Evolutionary conservation across 1,139 yeast genomes (phyloP), one percentile per base, ranked within the genome.

Genomic region (Yamadazyma dushanensis): DNA sequence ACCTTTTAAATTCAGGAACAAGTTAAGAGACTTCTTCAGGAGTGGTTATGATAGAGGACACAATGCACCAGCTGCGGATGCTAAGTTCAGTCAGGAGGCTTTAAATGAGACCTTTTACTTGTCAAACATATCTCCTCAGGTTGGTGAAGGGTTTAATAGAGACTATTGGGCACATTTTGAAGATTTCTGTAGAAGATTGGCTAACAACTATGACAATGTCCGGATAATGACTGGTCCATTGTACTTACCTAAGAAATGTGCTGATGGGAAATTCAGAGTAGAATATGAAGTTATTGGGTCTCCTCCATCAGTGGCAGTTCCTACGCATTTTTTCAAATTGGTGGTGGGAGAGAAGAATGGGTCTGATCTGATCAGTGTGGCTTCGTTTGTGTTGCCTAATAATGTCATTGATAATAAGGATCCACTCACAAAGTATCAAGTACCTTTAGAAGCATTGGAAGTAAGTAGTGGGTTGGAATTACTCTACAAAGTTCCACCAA

Each of bases 111-210:
- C 98, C 0, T 92, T 92, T 51, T 78, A 70, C 47, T 67, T 94
- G 50, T 80, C 96, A 15, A 92, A 92, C 58, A 92, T 92, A 73
- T 78, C 95, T 8, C 99, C 99, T 1, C 99, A 92, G 59, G 96
- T 92, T 2, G 98, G 98, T 5, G 96, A 85, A 4, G 98, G 98
- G 0, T 92, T 92, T 67, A 92, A 92, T 62, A 73, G 98, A 47
- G 97, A 92, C 58, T 89, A 70, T 51, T 92, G 99, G 99, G 95
- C 97, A 1, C 96, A 89, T 59, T 78, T 94, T 43, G 99, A 92
- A 59, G 86, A 86, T 51, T 92, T 92, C 56, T 80, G 83, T 36
- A 73, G 99, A 42, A 70, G 87, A 37, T 70, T 92, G 46, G 84
- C 96, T 5, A 52, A 62, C 14, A 69, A 70, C 35, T 92, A 85